These are phyloP conservation scores for Boechera retrofracta DNA, from an alignment of 345 rosid species.

Conservation along the genomic window DNA sequence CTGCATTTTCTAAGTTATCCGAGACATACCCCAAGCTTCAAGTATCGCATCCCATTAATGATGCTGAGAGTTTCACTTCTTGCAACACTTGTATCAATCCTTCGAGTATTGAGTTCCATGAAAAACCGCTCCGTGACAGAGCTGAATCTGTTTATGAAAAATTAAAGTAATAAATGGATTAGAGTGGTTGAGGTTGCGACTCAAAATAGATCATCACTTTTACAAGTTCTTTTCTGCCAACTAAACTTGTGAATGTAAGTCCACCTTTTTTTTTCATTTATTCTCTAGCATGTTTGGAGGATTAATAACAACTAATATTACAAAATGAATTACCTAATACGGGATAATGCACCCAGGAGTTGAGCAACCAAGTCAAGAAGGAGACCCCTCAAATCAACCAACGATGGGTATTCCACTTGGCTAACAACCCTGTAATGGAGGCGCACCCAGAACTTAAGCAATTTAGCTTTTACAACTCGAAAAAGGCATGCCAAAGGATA, in stretches of 20 bases:
- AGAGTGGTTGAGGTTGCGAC: constrained; percentile 26
- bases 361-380: constrained; percentile 97
- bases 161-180: constrained; percentile 29
- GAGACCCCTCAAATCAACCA: constrained; percentile 96
- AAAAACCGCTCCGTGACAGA: constrained; percentile 96
- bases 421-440: constrained; percentile 83
- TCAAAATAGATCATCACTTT: constrained; percentile 18
- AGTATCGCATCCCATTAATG: constrained; percentile 98
- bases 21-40: constrained; percentile 90
- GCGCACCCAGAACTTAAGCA: constrained; percentile 34
- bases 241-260: constrained; percentile 20
- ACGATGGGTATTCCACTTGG: constrained; percentile 96
- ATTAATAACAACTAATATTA: constrained; percentile 19
- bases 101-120: constrained; percentile 91
- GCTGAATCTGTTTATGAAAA: constrained; percentile 72
- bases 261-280: constrained; percentile 8
- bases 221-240: constrained; percentile 23
- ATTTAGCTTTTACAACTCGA: constrained; percentile 11
- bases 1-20: constrained; percentile 30
- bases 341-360: constrained; percentile 95
- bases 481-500: constrained; percentile 20
- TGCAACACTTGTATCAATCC: constrained; percentile 77
- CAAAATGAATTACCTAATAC: constrained; percentile 71
- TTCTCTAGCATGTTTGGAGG: constrained; percentile 13
- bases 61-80: constrained; percentile 95